A percentile compares a stretch with the other conserved stretches of the same genome.
These are phyloP conservation scores for Penicillium hordei DNA, from an alignment of 2,329 filamentous ascomycete species.

Conservation along the genomic window DNA sequence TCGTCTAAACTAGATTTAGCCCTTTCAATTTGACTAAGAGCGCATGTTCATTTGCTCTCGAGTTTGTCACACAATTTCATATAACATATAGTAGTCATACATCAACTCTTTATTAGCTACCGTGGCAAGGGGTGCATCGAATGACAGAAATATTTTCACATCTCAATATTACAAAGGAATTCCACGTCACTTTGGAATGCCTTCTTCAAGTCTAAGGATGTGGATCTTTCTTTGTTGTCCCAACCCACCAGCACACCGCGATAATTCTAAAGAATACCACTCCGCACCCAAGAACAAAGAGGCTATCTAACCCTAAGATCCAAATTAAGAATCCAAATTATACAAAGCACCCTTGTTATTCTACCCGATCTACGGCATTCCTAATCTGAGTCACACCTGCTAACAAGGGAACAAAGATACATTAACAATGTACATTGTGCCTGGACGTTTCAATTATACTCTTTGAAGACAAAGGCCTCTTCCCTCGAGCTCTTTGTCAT, in stretches of 20 bases:
- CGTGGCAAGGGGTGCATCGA: no score
- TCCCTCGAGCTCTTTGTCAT: neutral
- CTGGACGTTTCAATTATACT: neutral
- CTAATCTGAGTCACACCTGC: neutral
- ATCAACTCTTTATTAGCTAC: neutral
- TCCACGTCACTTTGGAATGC: neutral
- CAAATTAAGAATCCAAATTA: neutral
- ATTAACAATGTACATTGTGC: neutral
- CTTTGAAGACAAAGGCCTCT: neutral
- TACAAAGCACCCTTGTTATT: neutral
- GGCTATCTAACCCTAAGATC: no score
- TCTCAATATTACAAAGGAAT: no score
- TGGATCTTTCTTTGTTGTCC: neutral
- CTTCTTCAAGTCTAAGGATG: neutral
- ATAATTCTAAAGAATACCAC: neutral
- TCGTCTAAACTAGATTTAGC: neutral
- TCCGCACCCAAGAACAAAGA: neutral
- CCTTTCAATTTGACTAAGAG: neutral
- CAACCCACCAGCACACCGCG: neutral
- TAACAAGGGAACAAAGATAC: neutral
- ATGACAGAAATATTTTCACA: neutral
- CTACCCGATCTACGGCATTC: no score
- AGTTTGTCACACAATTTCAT: neutral
- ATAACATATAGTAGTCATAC: neutral
- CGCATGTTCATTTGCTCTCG: neutral